Percentiles rank a stretch among this genome's conserved stretches.
Evolutionary conservation across 1,284 basidiomycete species (phyloP).

Genomic region (Trametes hirsuta): DNA sequence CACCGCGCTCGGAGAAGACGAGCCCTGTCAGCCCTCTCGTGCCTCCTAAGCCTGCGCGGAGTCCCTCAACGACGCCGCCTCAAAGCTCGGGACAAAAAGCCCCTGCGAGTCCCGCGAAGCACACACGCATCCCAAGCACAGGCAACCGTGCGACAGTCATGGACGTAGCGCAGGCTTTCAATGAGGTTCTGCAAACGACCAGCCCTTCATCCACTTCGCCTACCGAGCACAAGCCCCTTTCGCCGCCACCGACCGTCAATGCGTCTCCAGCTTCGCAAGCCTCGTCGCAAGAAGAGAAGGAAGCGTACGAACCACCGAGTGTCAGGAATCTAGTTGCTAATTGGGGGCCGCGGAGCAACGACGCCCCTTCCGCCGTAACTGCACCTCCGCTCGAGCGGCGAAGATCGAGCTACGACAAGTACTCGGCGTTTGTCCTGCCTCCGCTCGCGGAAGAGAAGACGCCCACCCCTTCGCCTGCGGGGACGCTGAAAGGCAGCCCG

Average conservation of each 20-base stretch:
- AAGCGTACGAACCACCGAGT: slow-evolving; percentile 23
- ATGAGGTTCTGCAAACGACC: slow-evolving; percentile 33
- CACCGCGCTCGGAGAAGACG: slow-evolving; percentile 2
- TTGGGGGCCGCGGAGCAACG: slow-evolving; percentile 25
- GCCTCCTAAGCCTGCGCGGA: slow-evolving; percentile 4
- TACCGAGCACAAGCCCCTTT: slow-evolving; percentile 4
- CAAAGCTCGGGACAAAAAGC: slow-evolving; percentile 22
- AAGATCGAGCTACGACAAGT: slow-evolving; percentile 68
- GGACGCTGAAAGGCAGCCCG: slow-evolving; percentile 49
- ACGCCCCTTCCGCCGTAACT: slow-evolving; percentile 2
- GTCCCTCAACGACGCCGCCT: slow-evolving; percentile 19
- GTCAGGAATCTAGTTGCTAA: slow-evolving; percentile 31
- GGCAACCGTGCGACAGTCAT: slow-evolving; percentile 73
- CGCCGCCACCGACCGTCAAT: slow-evolving; percentile 2
- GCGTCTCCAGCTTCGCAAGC: not conserved
- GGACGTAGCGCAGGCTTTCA: slow-evolving; percentile 72
- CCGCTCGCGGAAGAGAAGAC: slow-evolving; percentile 69
- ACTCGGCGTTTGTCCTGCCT: slow-evolving; percentile 63
- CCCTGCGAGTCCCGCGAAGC: slow-evolving; percentile 38
- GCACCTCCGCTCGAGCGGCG: slow-evolving; percentile 49
- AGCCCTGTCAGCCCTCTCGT: slow-evolving; percentile 17
- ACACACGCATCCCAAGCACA: slow-evolving; percentile 64
- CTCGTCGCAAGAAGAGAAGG: slow-evolving; percentile 12
- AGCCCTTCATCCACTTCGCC: slow-evolving; percentile 8
- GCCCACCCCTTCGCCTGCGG: slow-evolving; percentile 56